Conservation (phyloP, 139 green algal genomes). For the Medakamo hakoo region DNA sequence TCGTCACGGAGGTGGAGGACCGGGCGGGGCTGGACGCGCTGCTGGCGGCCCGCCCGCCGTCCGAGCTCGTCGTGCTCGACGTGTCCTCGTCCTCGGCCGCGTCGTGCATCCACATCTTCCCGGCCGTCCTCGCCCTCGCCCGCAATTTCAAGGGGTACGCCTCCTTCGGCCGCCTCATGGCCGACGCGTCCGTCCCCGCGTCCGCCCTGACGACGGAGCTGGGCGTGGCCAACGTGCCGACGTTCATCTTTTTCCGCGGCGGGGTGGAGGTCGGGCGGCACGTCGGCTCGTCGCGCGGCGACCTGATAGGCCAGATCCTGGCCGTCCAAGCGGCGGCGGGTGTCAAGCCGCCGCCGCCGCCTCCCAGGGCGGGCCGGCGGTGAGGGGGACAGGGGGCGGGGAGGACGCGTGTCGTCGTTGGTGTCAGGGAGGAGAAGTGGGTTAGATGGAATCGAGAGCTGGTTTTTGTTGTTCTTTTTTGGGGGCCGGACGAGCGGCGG, state of each 20-base stretch:
- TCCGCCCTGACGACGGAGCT: neutral
- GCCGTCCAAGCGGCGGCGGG: constrained; percentile 27
- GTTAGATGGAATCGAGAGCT: too few relatives aligned
- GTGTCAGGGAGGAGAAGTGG: too few relatives aligned
- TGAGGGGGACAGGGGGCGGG: too few relatives aligned
- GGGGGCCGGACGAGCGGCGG: too few relatives aligned
- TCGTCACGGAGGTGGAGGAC: constrained; percentile 40
- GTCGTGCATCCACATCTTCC: constrained; percentile 47
- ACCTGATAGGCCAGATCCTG: constrained; percentile 72
- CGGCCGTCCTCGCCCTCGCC: constrained; percentile 59
- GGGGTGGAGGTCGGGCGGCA: constrained; percentile 47
- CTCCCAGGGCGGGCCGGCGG: neutral
- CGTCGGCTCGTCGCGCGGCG: constrained; percentile 52
- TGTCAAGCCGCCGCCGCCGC: constrained; percentile 16
- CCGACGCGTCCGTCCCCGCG: constrained; percentile 12
- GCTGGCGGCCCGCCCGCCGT: constrained; percentile 2
- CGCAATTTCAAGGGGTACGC: constrained; percentile 37
- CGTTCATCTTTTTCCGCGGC: constrained; percentile 69
- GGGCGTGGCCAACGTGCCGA: constrained; percentile 38
- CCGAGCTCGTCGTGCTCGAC: constrained; percentile 29
- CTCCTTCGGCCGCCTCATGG: constrained; percentile 36
- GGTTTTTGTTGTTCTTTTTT: too few relatives aligned
- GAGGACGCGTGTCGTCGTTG: too few relatives aligned
- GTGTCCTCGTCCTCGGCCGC: constrained; percentile 13
- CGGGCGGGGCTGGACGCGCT: constrained; percentile 28